Conservation (phyloP, 164 flowering plant species). For the Euptelea pleiosperma region DNA sequence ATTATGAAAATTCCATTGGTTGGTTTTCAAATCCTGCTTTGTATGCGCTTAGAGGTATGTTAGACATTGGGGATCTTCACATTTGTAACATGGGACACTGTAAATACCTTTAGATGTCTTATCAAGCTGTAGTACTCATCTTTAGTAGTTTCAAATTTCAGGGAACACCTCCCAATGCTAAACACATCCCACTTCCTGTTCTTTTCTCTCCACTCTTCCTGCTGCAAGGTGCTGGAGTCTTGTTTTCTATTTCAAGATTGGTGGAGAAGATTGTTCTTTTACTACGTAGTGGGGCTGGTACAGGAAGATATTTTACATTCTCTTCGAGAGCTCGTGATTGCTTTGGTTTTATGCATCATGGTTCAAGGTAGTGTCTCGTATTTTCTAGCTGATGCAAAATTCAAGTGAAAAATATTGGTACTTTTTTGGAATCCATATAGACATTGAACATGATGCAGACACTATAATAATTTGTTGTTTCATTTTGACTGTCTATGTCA, state of each 20-base stretch:
- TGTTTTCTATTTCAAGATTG: conserved; percentile 59
- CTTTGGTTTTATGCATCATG: conserved; percentile 77
- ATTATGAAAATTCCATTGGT: conserved; percentile 82
- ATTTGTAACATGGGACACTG: neutral
- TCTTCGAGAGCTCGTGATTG: conserved; percentile 54
- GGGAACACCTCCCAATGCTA: conserved; percentile 76
- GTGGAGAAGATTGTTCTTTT: conserved; percentile 69
- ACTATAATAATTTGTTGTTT: neutral
- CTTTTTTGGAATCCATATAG: neutral
- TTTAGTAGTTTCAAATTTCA: conserved; percentile 27
- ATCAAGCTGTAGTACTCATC: conserved; percentile 4
- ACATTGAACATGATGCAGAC: neutral
- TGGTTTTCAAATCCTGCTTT: conserved; percentile 71
- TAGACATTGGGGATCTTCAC: neutral
- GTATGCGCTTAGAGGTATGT: conserved; percentile 83
- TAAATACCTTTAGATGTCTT: neutral
- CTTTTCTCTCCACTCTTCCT: conserved; percentile 73
- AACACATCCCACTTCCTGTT: conserved; percentile 46
- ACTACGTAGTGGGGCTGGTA: conserved; percentile 36
- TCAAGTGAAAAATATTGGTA: neutral
- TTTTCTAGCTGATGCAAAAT: conserved; percentile 1
- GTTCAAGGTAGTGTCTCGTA: conserved; percentile 60
- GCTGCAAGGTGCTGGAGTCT: conserved; percentile 74
- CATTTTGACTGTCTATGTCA: conserved; percentile 20
- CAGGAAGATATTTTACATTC: conserved; percentile 43